phyloP scores from a whole-genome alignment of 768 basidiomycete genomes.

The Cubamyces sp. region DNA sequence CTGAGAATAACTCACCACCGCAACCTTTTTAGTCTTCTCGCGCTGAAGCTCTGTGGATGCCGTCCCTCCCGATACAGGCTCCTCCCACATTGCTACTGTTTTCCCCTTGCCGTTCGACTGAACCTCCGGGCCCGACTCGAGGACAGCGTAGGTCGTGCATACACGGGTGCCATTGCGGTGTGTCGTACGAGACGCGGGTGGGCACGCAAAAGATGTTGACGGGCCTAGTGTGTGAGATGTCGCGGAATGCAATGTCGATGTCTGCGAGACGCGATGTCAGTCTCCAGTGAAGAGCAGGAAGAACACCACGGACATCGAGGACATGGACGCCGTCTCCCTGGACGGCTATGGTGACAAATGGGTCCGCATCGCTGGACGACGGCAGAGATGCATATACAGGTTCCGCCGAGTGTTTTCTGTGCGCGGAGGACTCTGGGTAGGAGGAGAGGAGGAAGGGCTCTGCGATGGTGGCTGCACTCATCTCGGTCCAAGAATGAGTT shows the following conservation, averaged over 20 bases:
- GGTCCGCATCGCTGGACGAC: conserved; percentile 41
- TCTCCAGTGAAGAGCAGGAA: not conserved
- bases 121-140: conserved; percentile 53
- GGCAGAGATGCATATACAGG: conserved; percentile 19
- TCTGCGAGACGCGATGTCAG: conserved; percentile 39
- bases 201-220: conserved; percentile 61
- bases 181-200: conserved; percentile 51
- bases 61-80: conserved; percentile 40
- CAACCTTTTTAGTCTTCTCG: conserved; percentile 43
- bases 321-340: conserved; percentile 80
- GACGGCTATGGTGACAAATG: conserved; percentile 66
- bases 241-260: conserved; percentile 65
- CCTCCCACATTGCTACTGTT: conserved; percentile 66
- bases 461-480: conserved; percentile 39
- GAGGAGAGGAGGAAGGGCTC: conserved; percentile 47
- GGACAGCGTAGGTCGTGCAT: conserved; percentile 59
- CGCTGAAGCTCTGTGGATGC: conserved; percentile 32
- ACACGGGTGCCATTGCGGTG: conserved; percentile 38
- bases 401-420: conserved; percentile 20
- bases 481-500: conserved; percentile 23
- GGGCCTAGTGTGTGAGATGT: conserved; percentile 73
- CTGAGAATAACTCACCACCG: conserved; percentile 46
- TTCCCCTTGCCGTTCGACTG: conserved; percentile 45
- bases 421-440: conserved; percentile 33
- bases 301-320: conserved; percentile 57